Base-by-base conservation (phyloP, 2,329 filamentous ascomycete species). In the Penicillium sp. region DNA sequence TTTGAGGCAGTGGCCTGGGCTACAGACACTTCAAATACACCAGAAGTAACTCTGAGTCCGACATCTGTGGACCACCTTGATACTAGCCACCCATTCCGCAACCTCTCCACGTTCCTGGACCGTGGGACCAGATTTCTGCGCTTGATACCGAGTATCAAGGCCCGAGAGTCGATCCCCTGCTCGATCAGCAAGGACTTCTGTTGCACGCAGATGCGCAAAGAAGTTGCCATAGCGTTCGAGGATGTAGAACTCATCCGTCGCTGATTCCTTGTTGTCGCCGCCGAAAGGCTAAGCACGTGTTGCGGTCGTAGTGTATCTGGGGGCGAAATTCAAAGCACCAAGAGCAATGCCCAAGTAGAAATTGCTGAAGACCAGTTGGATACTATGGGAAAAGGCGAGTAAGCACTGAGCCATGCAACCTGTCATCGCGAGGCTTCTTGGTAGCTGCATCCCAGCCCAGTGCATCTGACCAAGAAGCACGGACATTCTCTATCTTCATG, bases 361-460 rank as follows among this genome's bases (percentile, higher is more conserved):
- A 67, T 87, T 87, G 65, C 77, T 78, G 70, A 88, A 88, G n/a
- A 86, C 81, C 0, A 87, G 78, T 66, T 88, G 85, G 56, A 87
- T 86, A 0, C 78, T 81, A 32, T 20, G 7, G 44, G 14, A 3
- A 8, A 18, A 10, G 26, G 16, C 1, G n/a, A 2, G 3, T 56
- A n/a, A 55, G 51, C 8, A 35, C 29, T 24, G 13, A 13, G 20
- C 18, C 20, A 9, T 29, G 32, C 11, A 45, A 46, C 18, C 10
- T 68, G 1, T 76, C 73, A 0, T 78, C 75, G 35, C 82, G 74
- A 0, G 83, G 84, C 55, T 75, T 74, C 70, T 82, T 84, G 5
- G 73, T 77, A 11, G 65, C 54, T 0, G 73, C 53, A 63, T 84
- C 76, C 85, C 85, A 88, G 10, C 85, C 85, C 0, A 88, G 70